phyloP scores from a whole-genome alignment of 2,329 filamentous ascomycete species.

The Calonectria pseudoturangicola region DNA sequence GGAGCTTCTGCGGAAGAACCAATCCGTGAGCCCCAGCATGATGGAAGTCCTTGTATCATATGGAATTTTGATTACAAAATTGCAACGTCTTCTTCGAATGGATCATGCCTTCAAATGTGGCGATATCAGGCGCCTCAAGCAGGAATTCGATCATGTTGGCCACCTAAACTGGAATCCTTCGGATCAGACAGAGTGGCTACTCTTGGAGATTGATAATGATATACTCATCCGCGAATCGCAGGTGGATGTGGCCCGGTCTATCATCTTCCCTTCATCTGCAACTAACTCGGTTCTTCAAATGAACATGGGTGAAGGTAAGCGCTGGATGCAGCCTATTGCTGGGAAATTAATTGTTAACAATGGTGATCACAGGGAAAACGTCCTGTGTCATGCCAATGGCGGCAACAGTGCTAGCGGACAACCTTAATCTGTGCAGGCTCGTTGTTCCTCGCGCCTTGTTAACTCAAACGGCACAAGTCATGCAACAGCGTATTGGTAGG shows the following conservation, averaged over 20 bases:
- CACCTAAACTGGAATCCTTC: constrained; percentile 74
- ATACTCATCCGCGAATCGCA: constrained; percentile 77
- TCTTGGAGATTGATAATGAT: constrained; percentile 79
- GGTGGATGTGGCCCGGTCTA: constrained; percentile 76
- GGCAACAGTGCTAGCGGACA: constrained; percentile 65
- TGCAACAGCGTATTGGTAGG: constrained; percentile 72
- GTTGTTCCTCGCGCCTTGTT: constrained; percentile 74
- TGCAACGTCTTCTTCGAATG: constrained; percentile 68
- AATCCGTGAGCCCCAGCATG: constrained; percentile 59
- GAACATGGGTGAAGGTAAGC: constrained; percentile 80
- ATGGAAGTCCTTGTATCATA: constrained; percentile 64
- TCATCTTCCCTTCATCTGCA: constrained; percentile 70
- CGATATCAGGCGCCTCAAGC: constrained; percentile 55
- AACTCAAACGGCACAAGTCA: constrained; percentile 73
- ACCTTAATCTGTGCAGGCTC: constrained; percentile 68
- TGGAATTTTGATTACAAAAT: constrained; percentile 64
- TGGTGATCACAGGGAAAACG: constrained; percentile 68
- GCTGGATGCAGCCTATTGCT: neutral
- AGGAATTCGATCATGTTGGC: constrained; percentile 68
- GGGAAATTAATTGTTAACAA: neutral
- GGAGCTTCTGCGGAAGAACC: constrained; percentile 63
- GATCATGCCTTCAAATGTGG: constrained; percentile 53
- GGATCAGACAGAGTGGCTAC: constrained; percentile 75
- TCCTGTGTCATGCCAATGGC: constrained; percentile 74
- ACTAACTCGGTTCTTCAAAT: constrained; percentile 78